phyloP scores from a whole-genome alignment of 2,329 filamentous ascomycete genomes.

The Neocatenulostroma microsporum region DNA sequence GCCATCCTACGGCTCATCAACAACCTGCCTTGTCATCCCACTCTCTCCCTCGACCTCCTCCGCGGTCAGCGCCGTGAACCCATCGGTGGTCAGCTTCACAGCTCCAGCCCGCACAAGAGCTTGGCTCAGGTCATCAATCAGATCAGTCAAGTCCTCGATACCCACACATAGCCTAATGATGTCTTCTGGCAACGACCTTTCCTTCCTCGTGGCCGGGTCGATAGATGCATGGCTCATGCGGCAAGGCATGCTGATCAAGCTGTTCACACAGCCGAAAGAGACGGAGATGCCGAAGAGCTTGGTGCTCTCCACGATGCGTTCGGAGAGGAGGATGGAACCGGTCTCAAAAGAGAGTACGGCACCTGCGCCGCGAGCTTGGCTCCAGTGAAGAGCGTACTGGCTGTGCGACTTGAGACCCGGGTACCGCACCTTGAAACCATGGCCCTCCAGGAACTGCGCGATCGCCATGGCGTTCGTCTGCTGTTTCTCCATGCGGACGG shows the following conservation, averaged over 20 bases:
- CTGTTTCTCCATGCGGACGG: conserved; percentile 98
- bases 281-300: conserved; percentile 92
- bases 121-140: conserved; percentile 85
- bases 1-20: conserved; percentile 27
- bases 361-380: conserved; percentile 86
- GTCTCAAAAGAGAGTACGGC: conserved; percentile 96
- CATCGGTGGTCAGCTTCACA: conserved; percentile 75
- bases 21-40: conserved; percentile 26
- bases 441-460: conserved; percentile 80
- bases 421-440: conserved; percentile 91
- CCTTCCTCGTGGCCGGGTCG: conserved; percentile 82
- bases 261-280: conserved; percentile 97
- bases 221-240: conserved; percentile 99
- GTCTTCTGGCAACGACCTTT: conserved; percentile 91
- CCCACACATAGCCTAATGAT: conserved; percentile 93
- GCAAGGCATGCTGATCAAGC: conserved; percentile 97
- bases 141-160: conserved; percentile 84
- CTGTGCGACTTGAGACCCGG: conserved; percentile 90
- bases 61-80: conserved; percentile 56
- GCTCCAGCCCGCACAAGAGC: conserved; percentile 93
- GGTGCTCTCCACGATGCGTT: conserved; percentile 89
- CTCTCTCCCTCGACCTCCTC: conserved; percentile 23
- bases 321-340: conserved; percentile 71
- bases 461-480: conserved; percentile 86
- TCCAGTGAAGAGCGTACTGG: conserved; percentile 93